These are phyloP conservation scores for Gigaspora rosea DNA, from an alignment of 192 early-diverging fungal species.

Conservation along the genomic window DNA sequence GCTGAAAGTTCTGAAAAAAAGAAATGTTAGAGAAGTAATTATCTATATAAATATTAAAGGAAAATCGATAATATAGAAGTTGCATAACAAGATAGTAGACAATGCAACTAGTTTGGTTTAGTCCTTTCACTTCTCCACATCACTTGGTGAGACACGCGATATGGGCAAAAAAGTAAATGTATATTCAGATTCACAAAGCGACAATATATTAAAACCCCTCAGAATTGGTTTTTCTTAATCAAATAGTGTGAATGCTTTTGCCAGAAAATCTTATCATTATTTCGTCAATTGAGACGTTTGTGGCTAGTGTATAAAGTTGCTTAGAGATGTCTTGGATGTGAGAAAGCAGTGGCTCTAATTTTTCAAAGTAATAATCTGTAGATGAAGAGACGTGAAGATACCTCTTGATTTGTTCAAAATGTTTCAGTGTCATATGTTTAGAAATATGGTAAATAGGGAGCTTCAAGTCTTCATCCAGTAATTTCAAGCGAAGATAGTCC, in stretches of 20 bases:
- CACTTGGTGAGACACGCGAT: neutral
- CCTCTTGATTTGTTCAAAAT: neutral
- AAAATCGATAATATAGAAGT: slow-evolving; percentile 1
- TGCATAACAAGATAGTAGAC: neutral
- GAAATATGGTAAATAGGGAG: neutral
- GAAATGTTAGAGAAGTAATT: slow-evolving; percentile 34
- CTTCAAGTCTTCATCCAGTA: neutral
- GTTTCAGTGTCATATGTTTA: neutral
- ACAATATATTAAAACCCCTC: neutral
- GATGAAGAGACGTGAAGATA: neutral
- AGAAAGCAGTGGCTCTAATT: neutral
- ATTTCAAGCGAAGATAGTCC: no score
- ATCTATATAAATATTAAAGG: slow-evolving; percentile 35
- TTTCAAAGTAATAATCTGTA: neutral
- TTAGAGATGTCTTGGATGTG: neutral
- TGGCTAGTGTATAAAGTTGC: neutral
- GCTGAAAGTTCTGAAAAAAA: slow-evolving; percentile 30
- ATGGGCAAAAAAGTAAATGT: neutral
- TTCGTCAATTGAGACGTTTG: neutral
- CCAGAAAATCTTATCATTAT: neutral
- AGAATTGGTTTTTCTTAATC: neutral
- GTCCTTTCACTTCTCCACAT: neutral
- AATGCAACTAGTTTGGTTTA: neutral
- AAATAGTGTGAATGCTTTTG: neutral
- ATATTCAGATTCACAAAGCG: neutral